Percentiles rank a stretch among this genome's conserved stretches.
Conservation (phyloP, 805 yeast genomes). For the Blastobotrys americana region DNA sequence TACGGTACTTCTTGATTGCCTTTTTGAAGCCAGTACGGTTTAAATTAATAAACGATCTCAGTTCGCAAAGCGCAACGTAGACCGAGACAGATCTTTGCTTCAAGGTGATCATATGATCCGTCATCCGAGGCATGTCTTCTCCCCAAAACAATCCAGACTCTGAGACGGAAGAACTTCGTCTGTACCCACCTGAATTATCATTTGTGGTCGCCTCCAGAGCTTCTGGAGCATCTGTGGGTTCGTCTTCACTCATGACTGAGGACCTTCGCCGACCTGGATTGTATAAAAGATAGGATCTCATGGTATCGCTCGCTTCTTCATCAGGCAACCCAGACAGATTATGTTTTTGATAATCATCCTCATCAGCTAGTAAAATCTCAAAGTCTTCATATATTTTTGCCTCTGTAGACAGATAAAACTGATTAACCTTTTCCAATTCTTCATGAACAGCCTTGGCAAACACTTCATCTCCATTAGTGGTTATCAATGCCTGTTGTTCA, state of each 20-base stretch:
- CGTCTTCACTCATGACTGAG: not conserved
- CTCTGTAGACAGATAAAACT: constrained; percentile 66
- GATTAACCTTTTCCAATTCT: constrained; percentile 69
- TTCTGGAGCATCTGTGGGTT: not conserved
- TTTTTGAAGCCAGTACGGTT: constrained; percentile 86
- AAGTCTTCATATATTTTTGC: constrained; percentile 45
- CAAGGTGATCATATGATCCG: constrained; percentile 46
- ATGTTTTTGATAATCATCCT: constrained; percentile 48
- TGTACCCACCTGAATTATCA: no score
- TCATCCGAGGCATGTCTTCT: constrained; percentile 20
- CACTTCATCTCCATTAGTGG: constrained; percentile 46
- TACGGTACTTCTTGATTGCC: constrained; percentile 87
- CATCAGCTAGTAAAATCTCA: constrained; percentile 52
- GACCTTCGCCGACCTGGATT: constrained; percentile 2
- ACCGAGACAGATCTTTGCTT: constrained; percentile 58
- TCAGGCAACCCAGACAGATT: constrained; percentile 28
- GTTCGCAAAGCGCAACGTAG: constrained; percentile 72
- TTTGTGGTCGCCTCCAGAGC: not conserved
- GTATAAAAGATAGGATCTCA: constrained; percentile 9
- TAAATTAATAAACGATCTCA: constrained; percentile 74
- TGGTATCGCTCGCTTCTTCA: constrained; percentile 24
- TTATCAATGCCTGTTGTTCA: constrained; percentile 29
- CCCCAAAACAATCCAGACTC: not conserved
- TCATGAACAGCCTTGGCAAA: constrained; percentile 68
- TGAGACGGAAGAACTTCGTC: not conserved